Evolutionary conservation across 1,139 yeast species (phyloP).

Genomic region (Candida sanyaensis): DNA sequence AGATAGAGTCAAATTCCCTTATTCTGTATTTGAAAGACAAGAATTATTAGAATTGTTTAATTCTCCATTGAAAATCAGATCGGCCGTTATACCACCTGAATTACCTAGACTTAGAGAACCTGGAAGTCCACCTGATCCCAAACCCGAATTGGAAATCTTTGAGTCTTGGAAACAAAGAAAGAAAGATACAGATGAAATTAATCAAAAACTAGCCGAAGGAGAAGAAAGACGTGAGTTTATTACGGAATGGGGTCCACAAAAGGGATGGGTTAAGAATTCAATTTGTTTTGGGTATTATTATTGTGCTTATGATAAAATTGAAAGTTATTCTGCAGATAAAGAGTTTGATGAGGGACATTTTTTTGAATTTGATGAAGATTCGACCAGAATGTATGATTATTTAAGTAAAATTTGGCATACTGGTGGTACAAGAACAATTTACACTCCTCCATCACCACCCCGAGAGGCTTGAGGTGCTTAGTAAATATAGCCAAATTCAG

Average conservation of each 20-base stretch:
- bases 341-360: conserved; percentile 25
- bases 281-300: conserved; percentile 57
- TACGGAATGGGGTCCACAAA: conserved; percentile 43
- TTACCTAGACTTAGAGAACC: conserved; percentile 34
- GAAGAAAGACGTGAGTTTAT: conserved; percentile 21
- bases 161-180: conserved; percentile 28
- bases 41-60: conserved; percentile 37
- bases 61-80: conserved; percentile 48
- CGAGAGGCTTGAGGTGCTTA: neutral
- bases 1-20: conserved; percentile 34
- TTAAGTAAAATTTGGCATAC: conserved; percentile 45
- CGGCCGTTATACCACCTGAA: conserved; percentile 61
- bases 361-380: conserved; percentile 23
- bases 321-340: conserved; percentile 32
- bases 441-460: neutral
- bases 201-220: conserved; percentile 15
- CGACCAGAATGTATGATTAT: conserved; percentile 23
- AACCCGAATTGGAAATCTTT: conserved; percentile 21
- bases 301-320: conserved; percentile 59
- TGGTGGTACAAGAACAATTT: conserved; percentile 19
- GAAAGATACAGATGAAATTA: conserved; percentile 39
- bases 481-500: too few species aligned
- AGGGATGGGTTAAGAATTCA: conserved; percentile 59
- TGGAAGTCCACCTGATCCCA: conserved; percentile 36
- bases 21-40: conserved; percentile 23